Base-by-base conservation (phyloP, 2,329 filamentous ascomycete species). In the Penicillium brasilianum region DNA sequence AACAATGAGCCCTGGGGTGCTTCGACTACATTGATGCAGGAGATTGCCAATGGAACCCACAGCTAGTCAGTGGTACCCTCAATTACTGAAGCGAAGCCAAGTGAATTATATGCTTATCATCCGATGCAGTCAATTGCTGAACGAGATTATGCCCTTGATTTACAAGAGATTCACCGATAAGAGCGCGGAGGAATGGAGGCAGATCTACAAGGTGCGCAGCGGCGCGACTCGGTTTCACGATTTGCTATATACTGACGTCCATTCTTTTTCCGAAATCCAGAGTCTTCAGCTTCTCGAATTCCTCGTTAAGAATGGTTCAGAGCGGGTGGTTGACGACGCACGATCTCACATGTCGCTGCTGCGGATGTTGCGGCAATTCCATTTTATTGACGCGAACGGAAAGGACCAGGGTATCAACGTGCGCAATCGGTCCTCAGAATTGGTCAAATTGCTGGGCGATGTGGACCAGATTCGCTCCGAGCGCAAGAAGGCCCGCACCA, bases 101-200 rank as follows among this genome's bases (percentile, higher is more conserved):
- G 44, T n/a, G 8, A 36, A 2, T 63, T 58, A 69, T 57, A 30
- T 58, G 25, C 57, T 66, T 11, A 64, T 63, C 14, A 6, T 16
- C 39, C n/a, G 16, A 22, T 56, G 59, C 74, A 97, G 94, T 77
- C 93, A 97, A 87, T 87, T 93, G 55, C 88, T 99, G 59, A 98
- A 98, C 79, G 95, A 99, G 79, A 98, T 99, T 76, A 99, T 99
- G 95, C 95, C 95, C 68, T 95, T 99, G 92, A 97, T 99, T 75
- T 99, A 99, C 83, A 95, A 96, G 74, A 91, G 95, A 67, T 99
- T 99, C 79, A 99, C 95, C 63, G 95, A 99, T 77, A 99, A 99
- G 83, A 86, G 93, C 8, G 94, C 95, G 58, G 95, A 99, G 77
- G 95, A 99, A 81, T 99, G 95, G 95, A 88, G 95, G 69, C 95